A percentile compares a stretch with the other conserved stretches of the same genome.
These are phyloP conservation scores for Xylaria polymorpha DNA, from an alignment of 2,329 filamentous ascomycete genomes.

Conservation along the genomic window DNA sequence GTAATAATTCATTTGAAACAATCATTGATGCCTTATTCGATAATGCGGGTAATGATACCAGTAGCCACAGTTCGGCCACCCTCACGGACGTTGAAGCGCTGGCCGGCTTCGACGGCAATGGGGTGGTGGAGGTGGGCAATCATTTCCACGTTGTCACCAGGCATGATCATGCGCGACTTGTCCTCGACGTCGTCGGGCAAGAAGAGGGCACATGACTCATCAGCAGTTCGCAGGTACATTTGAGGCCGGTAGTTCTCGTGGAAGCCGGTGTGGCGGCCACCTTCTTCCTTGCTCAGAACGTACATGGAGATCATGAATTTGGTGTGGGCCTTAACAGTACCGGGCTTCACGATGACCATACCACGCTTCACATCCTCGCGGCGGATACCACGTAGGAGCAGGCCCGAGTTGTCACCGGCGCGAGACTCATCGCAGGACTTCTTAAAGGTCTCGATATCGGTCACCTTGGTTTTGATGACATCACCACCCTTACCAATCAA, in stretches of 20 bases:
- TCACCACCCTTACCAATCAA: constrained; percentile 86
- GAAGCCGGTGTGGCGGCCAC: constrained; percentile 96
- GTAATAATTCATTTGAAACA: constrained; percentile 32
- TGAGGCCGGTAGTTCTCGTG: constrained; percentile 96
- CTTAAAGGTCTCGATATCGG: constrained; percentile 99
- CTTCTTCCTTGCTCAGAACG: constrained; percentile 96
- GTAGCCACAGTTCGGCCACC: constrained; percentile 91
- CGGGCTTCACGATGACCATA: constrained; percentile 91
- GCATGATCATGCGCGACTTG: constrained; percentile 83
- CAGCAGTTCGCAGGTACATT: constrained; percentile 93
- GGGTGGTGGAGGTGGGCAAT: constrained; percentile 85
- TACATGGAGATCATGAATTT: constrained; percentile 97
- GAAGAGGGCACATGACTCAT: constrained; percentile 79
- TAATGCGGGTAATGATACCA: constrained; percentile 81
- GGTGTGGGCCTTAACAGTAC: constrained; percentile 84
- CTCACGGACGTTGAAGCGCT: constrained; percentile 98
- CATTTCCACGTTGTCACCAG: constrained; percentile 99
- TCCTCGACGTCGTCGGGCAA: constrained; percentile 89
- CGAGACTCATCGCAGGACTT: constrained; percentile 98
- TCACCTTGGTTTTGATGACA: constrained; percentile 98
- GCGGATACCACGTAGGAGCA: constrained; percentile 94
- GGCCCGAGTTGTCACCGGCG: constrained; percentile 97
- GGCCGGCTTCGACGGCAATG: constrained; percentile 87
- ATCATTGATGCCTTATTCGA: constrained; percentile 59
- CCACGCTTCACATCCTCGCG: constrained; percentile 94